Evolutionary conservation across 1,139 yeast genomes (phyloP).

Genomic region (Schizosaccharomyces versatilis): DNA sequence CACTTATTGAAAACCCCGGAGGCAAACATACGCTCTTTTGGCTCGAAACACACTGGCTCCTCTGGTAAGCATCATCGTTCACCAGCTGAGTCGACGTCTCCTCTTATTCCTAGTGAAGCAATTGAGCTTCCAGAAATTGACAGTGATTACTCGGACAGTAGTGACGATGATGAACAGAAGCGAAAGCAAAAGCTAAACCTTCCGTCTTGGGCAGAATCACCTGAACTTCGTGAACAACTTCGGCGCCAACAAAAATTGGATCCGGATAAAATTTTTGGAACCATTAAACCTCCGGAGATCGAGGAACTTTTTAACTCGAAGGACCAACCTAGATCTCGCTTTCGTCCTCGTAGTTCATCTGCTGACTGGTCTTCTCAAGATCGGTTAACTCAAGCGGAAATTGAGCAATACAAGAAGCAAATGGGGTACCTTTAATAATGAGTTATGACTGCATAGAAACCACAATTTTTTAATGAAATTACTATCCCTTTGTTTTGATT

Average conservation of each 20-base stretch:
- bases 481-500: no score
- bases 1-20: no score
- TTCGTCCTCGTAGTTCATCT: slow-evolving; percentile 39
- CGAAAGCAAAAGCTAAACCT: slow-evolving; percentile 34
- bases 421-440: slow-evolving; percentile 27
- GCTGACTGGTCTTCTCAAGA: slow-evolving; percentile 31
- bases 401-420: slow-evolving; percentile 29
- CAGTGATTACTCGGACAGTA: slow-evolving; percentile 17
- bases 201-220: slow-evolving; percentile 54
- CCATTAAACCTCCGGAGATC: slow-evolving; percentile 44
- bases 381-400: slow-evolving; percentile 26
- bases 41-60: no score
- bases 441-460: no score
- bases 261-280: slow-evolving; percentile 60
- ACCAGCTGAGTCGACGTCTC: no score
- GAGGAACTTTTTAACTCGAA: slow-evolving; percentile 40
- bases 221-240: slow-evolving; percentile 33
- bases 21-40: no score
- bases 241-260: slow-evolving; percentile 38
- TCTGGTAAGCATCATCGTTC: no score
- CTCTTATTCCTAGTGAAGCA: slow-evolving; percentile 3
- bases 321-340: slow-evolving; percentile 20
- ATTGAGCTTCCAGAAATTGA: slow-evolving; percentile 26
- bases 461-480: no score
- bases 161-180: slow-evolving; percentile 22